Evolutionary conservation across 345 rosid species (phyloP).

Genomic region (Moricandia moricandioides): DNA sequence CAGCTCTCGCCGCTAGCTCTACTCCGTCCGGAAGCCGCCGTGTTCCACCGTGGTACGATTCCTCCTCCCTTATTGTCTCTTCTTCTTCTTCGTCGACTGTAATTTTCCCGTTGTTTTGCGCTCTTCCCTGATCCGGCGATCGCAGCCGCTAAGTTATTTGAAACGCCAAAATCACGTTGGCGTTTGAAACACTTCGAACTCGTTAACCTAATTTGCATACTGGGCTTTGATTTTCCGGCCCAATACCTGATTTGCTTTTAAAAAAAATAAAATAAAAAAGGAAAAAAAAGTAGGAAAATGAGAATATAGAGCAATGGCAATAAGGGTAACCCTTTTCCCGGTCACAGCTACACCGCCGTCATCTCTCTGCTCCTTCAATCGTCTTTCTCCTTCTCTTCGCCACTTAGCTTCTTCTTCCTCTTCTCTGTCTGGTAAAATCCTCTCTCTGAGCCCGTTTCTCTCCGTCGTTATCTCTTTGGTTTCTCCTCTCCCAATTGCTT

Average conservation of each 20-base stretch:
- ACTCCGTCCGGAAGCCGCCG: not conserved
- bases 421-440: conserved; percentile 46
- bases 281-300: not conserved
- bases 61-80: not conserved
- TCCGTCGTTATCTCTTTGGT: no score
- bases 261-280: not conserved
- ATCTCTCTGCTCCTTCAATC: conserved; percentile 40
- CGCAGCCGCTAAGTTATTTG: not conserved
- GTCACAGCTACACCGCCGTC: conserved; percentile 41
- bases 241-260: not conserved
- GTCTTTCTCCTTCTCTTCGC: conserved; percentile 31
- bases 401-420: conserved; percentile 14
- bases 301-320: conserved; percentile 17
- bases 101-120: not conserved
- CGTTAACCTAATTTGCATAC: not conserved
- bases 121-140: not conserved
- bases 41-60: conserved; percentile 1
- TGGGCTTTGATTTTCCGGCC: conserved; percentile 13
- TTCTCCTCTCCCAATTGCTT: not conserved
- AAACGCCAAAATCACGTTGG: not conserved
- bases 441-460: not conserved
- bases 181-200: not conserved
- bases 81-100: not conserved
- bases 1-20: conserved; percentile 1
- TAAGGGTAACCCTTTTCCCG: conserved; percentile 43